Base-by-base conservation (phyloP, 192 early-diverging fungal genomes). In the Dissophora globulifera region DNA sequence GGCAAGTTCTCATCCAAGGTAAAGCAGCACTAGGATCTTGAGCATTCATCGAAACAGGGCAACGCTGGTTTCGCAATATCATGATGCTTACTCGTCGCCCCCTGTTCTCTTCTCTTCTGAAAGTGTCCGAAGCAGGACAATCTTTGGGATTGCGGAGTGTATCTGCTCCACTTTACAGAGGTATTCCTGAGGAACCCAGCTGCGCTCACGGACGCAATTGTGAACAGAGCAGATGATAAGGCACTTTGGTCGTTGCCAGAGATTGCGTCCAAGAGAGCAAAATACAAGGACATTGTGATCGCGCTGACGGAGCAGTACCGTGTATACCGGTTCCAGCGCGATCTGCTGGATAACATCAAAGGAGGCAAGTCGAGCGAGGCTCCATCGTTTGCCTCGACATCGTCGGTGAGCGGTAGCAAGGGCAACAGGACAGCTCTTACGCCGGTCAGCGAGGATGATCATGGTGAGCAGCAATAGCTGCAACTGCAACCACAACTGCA, bases 71-170 rank as follows among this genome's bases (percentile, higher is more conserved):
- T n/a, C n/a, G n/a, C n/a, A n/a, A n/a, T n/a, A n/a, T n/a, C n/a
- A n/a, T n/a, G n/a, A n/a, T n/a, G 19, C 29, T 7, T 59, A 17
- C 23, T 19, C 12, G 13, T 33, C 7, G 20, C 33, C 41, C 16
- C 3, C 20, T 29, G 23, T 20, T 29, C 20, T 27, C 15, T 27
- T n/a, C 45, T 30, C 40, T 30, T n/a, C 15, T 22, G 1, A 8
- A 30, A 90, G 78, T 86, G 90, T 26, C 92, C 93, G 17, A 60
- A 75, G 25, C 95, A 96, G 49, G 69, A 80, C 52, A 96, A 96
- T 62, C 63, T 86, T 51, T 94, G 89, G 56, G 95, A 96, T 80
- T 96, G 95, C 66, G 95, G 95, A 20, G 82, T 96, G 9, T 95
- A 87, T 79, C 38, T 96, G 20, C 75, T 93, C 20, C 86, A 94